These are phyloP conservation scores for Raffaelea albimanens DNA, from an alignment of 2,329 filamentous ascomycete genomes.

Conservation along the genomic window DNA sequence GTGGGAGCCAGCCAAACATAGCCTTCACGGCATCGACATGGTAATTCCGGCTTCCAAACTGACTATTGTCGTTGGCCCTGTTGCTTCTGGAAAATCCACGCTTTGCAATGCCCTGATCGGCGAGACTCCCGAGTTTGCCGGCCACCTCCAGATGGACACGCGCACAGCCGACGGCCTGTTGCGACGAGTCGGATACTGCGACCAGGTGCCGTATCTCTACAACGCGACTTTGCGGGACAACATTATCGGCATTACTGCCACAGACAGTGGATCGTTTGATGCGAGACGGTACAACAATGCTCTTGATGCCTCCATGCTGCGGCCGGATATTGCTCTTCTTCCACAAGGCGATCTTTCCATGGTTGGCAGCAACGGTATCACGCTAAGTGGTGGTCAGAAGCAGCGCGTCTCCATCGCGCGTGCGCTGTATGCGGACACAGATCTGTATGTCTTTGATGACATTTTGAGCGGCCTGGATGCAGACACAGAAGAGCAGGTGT, in stretches of 20 bases:
- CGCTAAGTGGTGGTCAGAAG: constrained; percentile 26
- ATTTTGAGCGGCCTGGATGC: constrained; percentile 22
- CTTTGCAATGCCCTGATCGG: constrained; percentile 30
- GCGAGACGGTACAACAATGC: constrained; percentile 18
- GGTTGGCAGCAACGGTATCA: constrained; percentile 26
- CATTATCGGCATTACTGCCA: constrained; percentile 17
- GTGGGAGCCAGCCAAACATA: constrained; percentile 21
- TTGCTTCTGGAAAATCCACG: constrained; percentile 35
- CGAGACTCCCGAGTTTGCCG: constrained; percentile 21
- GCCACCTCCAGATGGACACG: constrained; percentile 15
- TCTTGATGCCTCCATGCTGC: constrained; percentile 21
- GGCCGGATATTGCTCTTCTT: constrained; percentile 19
- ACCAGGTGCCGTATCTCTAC: constrained; percentile 25
- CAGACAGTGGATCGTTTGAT: constrained; percentile 9
- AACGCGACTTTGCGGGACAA: constrained; percentile 24
- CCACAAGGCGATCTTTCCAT: constrained; percentile 24
- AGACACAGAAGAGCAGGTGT: constrained; percentile 30
- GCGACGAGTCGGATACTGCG: constrained; percentile 25
- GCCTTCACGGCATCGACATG: constrained; percentile 24
- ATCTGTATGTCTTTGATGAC: constrained; percentile 15
- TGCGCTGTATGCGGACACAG: constrained; percentile 14
- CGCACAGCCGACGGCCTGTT: constrained; percentile 6
- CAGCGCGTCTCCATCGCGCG: constrained; percentile 18
- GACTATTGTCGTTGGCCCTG: constrained; percentile 30
- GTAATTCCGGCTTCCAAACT: constrained; percentile 21